Percentiles rank a stretch among this genome's conserved stretches.
Conservation (phyloP, 257 asterid genomes). For the Jaltomata sinuosa region DNA sequence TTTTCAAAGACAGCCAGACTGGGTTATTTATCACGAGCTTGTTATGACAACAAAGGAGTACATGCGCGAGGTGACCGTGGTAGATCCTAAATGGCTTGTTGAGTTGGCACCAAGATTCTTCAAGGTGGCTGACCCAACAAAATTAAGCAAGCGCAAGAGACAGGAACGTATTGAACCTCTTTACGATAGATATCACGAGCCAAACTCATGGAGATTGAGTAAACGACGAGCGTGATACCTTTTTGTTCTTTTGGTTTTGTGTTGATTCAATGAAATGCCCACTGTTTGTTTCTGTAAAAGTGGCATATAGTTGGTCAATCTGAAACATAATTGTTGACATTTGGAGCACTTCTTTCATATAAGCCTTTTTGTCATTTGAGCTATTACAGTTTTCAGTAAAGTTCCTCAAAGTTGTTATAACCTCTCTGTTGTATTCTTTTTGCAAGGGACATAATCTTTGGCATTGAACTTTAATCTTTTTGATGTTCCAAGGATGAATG, state of each 20-base stretch:
- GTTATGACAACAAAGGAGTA: constrained; percentile 97
- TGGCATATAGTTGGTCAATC: neutral
- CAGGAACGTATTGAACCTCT: constrained; percentile 95
- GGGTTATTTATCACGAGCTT: constrained; percentile 92
- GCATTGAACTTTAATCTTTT: neutral
- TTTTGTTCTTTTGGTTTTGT: neutral
- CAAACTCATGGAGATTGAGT: constrained; percentile 95
- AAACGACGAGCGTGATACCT: constrained; percentile 69
- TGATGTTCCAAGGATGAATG: neutral
- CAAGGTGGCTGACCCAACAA: constrained; percentile 83
- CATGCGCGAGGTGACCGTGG: constrained; percentile 87
- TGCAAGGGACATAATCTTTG: neutral
- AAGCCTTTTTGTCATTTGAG: neutral
- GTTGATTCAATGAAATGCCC: neutral
- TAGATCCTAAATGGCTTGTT: constrained; percentile 94
- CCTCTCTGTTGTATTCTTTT: neutral
- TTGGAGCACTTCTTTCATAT: neutral
- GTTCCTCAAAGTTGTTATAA: neutral
- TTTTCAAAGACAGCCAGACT: constrained; percentile 88
- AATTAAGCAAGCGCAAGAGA: constrained; percentile 96
- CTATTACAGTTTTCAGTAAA: neutral
- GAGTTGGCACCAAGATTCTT: constrained; percentile 96
- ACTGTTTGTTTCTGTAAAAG: neutral
- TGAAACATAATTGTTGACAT: neutral
- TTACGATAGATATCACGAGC: constrained; percentile 87